Base-by-base conservation (phyloP, 768 basidiomycete species). In the Lanmaoa rubissima region DNA sequence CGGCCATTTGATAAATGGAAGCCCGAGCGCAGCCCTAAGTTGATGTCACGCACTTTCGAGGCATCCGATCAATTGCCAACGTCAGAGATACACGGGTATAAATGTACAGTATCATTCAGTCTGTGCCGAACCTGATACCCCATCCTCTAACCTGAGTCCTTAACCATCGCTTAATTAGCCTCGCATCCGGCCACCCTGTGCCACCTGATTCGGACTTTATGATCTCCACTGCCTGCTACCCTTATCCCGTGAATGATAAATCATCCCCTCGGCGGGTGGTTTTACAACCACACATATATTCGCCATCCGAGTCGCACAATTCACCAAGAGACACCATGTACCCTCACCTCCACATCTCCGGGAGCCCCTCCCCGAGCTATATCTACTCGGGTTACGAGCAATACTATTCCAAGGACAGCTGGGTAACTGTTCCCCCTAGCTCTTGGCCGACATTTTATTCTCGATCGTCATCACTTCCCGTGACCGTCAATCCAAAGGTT, bases 1-100 rank as follows among this genome's bases (percentile, higher is more conserved):
- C 68, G 55, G 66, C 40, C 56, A 62, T 69, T 66, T 73, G 68
- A 68, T 71, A 66, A 72, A 72, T 71, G 54, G 68, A 72, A 71
- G 55, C 46, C 58, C 60, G 60, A 57, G 55, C 62, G 66, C 68
- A 72, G 68, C 66, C 66, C 55, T 60, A 69, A 52, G 57, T 60
- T 60, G 56, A 47, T 60, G 48, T 63, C 71, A 57, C 49, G 51
- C 63, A 60, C 59, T 66, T 57, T 73, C 59, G 64, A 68, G 69
- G 62, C 70, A 57, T 62, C 70, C 63, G 64, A 64, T 66, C 64
- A 66, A 63, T 58, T 67, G 56, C 56, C 65, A 71, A 73, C 65
- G 64, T 63, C 61, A 66, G 51, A 62, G 59, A 55, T 64, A 61
- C 66, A 65, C 62, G 59, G 53, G 59, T 70, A 73, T 72, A 72